Evolutionary conservation across 306 rosid species (phyloP).

Genomic region (Nissolia schottii): DNA sequence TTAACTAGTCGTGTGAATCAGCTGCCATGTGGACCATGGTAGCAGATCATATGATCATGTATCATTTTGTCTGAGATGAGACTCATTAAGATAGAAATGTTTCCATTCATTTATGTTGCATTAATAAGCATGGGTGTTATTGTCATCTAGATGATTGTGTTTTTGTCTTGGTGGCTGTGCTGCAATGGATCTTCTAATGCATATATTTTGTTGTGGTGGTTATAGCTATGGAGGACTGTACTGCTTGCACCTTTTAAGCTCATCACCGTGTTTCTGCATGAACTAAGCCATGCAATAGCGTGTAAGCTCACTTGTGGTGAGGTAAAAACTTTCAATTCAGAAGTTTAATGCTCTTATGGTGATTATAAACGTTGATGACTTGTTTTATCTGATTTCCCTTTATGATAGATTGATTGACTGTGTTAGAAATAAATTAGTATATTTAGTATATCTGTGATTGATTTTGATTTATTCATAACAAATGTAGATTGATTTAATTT

Average conservation of each 20-base stretch:
- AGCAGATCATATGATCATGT: too few species aligned
- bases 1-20: slow-evolving; percentile 9
- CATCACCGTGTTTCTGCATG: slow-evolving; percentile 89
- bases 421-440: too few species aligned
- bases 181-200: slow-evolving; percentile 19
- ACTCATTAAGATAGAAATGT: too few species aligned
- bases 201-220: slow-evolving; percentile 31
- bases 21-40: neutral
- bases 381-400: too few species aligned
- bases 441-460: too few species aligned
- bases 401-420: neutral
- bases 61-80: too few species aligned
- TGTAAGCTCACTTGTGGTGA: slow-evolving; percentile 91
- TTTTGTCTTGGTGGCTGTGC: slow-evolving; percentile 5
- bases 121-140: neutral
- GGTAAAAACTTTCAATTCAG: slow-evolving; percentile 35
- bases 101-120: neutral
- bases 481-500: too few species aligned
- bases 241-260: slow-evolving; percentile 89
- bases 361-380: neutral
- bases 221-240: slow-evolving; percentile 85
- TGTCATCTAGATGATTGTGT: neutral
- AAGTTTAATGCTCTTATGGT: slow-evolving; percentile 16
- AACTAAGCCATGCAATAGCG: slow-evolving; percentile 90
- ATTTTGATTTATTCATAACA: too few species aligned